Base-by-base conservation (phyloP, 2,329 filamentous ascomycete species). In the Epichloe elymi region DNA sequence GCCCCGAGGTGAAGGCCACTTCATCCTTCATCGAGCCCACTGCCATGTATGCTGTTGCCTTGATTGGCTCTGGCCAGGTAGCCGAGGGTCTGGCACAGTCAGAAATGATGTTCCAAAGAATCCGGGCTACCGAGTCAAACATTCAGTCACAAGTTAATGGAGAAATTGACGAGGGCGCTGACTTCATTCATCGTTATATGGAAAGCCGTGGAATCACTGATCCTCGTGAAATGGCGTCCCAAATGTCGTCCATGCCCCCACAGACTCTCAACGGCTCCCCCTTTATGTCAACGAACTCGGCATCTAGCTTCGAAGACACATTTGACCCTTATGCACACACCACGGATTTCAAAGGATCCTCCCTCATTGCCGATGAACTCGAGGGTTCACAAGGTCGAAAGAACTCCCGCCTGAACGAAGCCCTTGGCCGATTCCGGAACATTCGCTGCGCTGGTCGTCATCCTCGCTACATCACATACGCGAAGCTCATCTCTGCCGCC, bases 401-500 rank as follows among this genome's bases (percentile, higher is more conserved):
- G 57, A 83, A 82, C 20, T 78, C 82, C 49, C 82, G 85, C 57
- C 74, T 96, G 54, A 84, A 84, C 56, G 88, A 95, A 57, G 88
- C 89, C 37, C 71, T 97, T 55, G 76, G 75, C 56, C 85, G 88
- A 59, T 88, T 97, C 70, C 86, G 84, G 65, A 95, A 95, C 70
- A 95, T 96, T 74, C 89, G 93, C 56, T 88, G 90, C 53, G 81
- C 87, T 62, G 90, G 91, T 56, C 84, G 89, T 63, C 89, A 96
- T 65, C 89, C 91, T 49, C 83, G 91, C 54, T 97, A 97, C 71
- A 93, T 95, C 67, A 95, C 90, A 1, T 96, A 97, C 61, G 89
- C 90, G 47, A 97, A 96, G 76, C 75, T 98, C 57, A 95, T 98
- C 61, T 83, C 85, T 46, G 86, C 88, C 53, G 90, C 91, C 56